Percentiles rank a stretch among this genome's conserved stretches.
Evolutionary conservation across 176 grass and related monocot genomes (phyloP).

Genomic region (Oryza brachyantha): DNA sequence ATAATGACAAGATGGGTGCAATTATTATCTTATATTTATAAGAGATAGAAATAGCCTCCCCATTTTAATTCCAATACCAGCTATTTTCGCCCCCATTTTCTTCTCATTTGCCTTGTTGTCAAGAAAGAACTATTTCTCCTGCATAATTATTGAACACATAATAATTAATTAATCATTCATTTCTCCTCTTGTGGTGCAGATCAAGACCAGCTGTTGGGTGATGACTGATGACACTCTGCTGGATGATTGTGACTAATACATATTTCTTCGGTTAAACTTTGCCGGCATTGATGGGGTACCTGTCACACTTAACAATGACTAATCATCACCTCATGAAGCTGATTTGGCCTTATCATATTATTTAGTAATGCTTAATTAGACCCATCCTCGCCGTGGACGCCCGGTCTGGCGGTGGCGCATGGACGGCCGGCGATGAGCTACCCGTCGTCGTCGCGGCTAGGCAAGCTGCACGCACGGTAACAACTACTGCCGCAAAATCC

Average conservation of each 20-base stretch:
- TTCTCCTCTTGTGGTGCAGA: neutral
- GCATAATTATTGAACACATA: neutral
- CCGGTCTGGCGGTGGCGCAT: neutral
- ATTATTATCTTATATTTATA: conserved; percentile 1
- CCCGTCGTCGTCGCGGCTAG: neutral
- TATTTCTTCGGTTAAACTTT: too few species aligned
- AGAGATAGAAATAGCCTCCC: neutral
- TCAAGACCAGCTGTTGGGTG: conserved; percentile 5
- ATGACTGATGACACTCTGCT: neutral
- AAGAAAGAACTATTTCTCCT: neutral
- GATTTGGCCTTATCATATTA: neutral
- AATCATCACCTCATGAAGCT: conserved; percentile 32
- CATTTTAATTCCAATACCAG: neutral
- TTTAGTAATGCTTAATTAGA: neutral
- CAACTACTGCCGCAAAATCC: neutral
- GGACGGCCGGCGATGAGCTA: conserved; percentile 12
- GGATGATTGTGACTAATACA: conserved; percentile 24
- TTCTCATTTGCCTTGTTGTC: neutral
- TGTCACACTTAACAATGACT: conserved; percentile 25
- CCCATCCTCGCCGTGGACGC: neutral
- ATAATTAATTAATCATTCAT: neutral
- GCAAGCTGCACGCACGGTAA: conserved; percentile 1
- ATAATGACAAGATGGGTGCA: neutral
- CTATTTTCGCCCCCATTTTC: neutral
- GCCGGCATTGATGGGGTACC: conserved; percentile 10